phyloP scores from a whole-genome alignment of 768 basidiomycete genomes.

The Phylloporus arenicola region DNA sequence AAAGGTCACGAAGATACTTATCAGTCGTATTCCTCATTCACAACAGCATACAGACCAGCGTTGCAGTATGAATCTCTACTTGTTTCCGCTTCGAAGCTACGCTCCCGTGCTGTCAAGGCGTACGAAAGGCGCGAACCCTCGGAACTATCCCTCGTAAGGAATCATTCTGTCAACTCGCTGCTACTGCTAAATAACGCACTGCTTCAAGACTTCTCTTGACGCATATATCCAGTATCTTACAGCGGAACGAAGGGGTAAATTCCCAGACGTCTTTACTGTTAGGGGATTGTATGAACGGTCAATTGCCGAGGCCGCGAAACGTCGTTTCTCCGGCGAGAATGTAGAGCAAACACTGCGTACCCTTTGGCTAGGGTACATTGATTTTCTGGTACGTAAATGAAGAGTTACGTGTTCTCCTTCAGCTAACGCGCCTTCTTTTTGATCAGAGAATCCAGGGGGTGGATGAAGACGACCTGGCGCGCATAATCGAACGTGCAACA shows the following conservation, averaged over 20 bases:
- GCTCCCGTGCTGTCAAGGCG: constrained; percentile 52
- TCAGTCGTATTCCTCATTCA: constrained; percentile 84
- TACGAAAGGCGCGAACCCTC: constrained; percentile 59
- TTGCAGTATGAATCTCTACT: constrained; percentile 75
- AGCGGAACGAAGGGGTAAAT: constrained; percentile 55
- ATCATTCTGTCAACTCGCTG: background rate
- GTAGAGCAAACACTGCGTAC: constrained; percentile 54
- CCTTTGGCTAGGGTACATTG: constrained; percentile 74
- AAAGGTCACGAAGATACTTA: constrained; percentile 79
- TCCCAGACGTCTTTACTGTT: constrained; percentile 55
- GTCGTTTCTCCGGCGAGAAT: constrained; percentile 44
- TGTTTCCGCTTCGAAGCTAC: constrained; percentile 70
- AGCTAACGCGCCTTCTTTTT: background rate
- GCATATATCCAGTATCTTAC: constrained; percentile 59
- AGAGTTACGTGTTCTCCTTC: background rate
- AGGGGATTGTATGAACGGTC: constrained; percentile 65
- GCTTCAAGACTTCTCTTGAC: constrained; percentile 41
- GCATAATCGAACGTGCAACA: constrained; percentile 50
- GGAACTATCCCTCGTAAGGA: constrained; percentile 56
- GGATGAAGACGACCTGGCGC: constrained; percentile 38
- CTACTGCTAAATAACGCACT: constrained; percentile 13
- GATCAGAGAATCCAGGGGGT: constrained; percentile 33
- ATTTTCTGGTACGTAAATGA: constrained; percentile 51
- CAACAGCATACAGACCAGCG: constrained; percentile 67
- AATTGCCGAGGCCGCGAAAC: constrained; percentile 63